phyloP scores from a whole-genome alignment of 2,329 filamentous ascomycete genomes.

The Botryotinia convoluta region DNA sequence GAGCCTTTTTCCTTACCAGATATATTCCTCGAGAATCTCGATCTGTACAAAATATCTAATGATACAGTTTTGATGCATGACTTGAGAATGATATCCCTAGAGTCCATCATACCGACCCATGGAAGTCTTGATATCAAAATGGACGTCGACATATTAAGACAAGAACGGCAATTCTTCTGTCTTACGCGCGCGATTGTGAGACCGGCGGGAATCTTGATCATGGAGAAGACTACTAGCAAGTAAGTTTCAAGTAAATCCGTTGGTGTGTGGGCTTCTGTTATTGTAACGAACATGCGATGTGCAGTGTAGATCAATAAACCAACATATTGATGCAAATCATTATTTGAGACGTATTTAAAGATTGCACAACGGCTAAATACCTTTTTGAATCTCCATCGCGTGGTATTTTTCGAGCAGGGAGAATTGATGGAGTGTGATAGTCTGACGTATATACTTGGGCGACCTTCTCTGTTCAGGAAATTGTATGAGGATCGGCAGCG shows the following conservation, averaged over 20 bases:
- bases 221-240: neutral
- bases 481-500: constrained; percentile 17
- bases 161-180: neutral
- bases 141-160: neutral
- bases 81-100: neutral
- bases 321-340: constrained; percentile 55
- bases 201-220: neutral
- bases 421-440: neutral
- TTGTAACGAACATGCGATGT: constrained; percentile 37
- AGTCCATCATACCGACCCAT: neutral
- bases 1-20: constrained; percentile 50
- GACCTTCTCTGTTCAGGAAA: constrained; percentile 38
- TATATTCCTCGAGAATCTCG: constrained; percentile 48
- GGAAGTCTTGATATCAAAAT: neutral
- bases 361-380: constrained; percentile 49
- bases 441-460: neutral
- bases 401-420: neutral
- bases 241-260: neutral
- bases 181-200: neutral
- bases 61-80: constrained; percentile 38
- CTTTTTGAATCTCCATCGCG: constrained; percentile 45
- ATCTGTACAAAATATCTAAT: constrained; percentile 45
- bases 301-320: constrained; percentile 54
- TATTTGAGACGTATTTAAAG: constrained; percentile 50
- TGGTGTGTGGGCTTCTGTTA: neutral